Percentiles rank a stretch among this genome's conserved stretches.
phyloP scores from a whole-genome alignment of 495 filamentous ascomycete genomes.

The Penicillium parvum region DNA sequence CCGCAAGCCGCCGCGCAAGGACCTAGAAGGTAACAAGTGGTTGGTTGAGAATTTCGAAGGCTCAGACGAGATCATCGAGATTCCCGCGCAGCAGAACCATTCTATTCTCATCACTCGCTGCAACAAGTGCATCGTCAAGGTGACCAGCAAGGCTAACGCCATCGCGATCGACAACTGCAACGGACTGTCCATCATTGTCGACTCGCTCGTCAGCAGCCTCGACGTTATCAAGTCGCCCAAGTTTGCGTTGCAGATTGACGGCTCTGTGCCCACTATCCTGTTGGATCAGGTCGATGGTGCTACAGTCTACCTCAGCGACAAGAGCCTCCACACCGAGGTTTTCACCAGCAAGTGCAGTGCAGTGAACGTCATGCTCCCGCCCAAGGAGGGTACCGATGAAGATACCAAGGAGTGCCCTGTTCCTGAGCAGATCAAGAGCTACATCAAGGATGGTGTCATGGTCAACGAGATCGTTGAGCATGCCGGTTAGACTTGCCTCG shows the following conservation, averaged over 20 bases:
- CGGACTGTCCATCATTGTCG: conserved; percentile 78
- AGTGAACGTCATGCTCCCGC: conserved; percentile 80
- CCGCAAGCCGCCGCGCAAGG: conserved; percentile 89
- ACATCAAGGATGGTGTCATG: conserved; percentile 67
- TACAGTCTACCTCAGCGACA: conserved; percentile 74
- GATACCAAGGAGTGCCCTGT: conserved; percentile 83
- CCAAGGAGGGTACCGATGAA: conserved; percentile 51
- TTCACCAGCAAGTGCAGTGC: conserved; percentile 81
- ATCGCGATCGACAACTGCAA: conserved; percentile 88
- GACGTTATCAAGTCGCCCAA: conserved; percentile 92
- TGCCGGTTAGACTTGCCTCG: conserved; percentile 50
- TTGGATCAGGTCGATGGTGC: conserved; percentile 93
- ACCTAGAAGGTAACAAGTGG: conserved; percentile 95
- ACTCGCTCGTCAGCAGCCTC: conserved; percentile 83
- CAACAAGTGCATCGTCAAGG: conserved; percentile 81
- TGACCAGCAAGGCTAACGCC: conserved; percentile 90
- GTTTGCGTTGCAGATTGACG: conserved; percentile 86
- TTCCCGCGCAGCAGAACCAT: conserved; percentile 75
- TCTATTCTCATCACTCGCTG: conserved; percentile 90
- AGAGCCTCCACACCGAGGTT: conserved; percentile 71
- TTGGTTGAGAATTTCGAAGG: conserved; percentile 90
- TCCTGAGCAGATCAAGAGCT: conserved; percentile 85
- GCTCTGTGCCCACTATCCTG: conserved; percentile 76
- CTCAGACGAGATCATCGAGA: conserved; percentile 63
- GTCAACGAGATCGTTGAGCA: conserved; percentile 89